These are phyloP conservation scores for Psilocybe cubensis DNA, from an alignment of 768 basidiomycete species.

Conservation along the genomic window DNA sequence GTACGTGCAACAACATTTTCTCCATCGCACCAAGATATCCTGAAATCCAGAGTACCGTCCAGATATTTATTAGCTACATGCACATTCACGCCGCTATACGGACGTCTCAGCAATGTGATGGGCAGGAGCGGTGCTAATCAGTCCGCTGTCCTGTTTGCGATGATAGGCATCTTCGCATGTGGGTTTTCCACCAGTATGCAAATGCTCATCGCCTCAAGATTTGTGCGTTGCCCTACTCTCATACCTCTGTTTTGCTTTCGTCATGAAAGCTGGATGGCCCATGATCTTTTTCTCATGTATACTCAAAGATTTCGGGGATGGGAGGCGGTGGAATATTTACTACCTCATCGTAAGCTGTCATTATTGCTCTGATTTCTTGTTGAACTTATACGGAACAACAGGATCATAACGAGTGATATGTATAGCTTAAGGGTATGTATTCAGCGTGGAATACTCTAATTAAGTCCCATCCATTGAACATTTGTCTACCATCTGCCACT, in stretches of 20 bases:
- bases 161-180: constrained; percentile 66
- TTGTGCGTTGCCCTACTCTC: constrained; percentile 49
- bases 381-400: constrained; percentile 23
- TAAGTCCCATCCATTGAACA: background rate
- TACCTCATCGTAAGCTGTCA: constrained; percentile 60
- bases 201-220: constrained; percentile 71
- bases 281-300: constrained; percentile 1
- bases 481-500: background rate
- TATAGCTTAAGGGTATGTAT: constrained; percentile 68
- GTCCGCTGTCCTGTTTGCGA: constrained; percentile 61
- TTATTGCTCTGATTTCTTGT: background rate
- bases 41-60: no score
- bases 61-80: constrained; percentile 81
- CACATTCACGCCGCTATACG: constrained; percentile 84
- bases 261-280: background rate
- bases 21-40: background rate
- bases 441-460: no score
- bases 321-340: constrained; percentile 82
- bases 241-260: background rate
- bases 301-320: constrained; percentile 66
- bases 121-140: constrained; percentile 74
- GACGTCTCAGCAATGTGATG: constrained; percentile 76
- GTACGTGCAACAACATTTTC: constrained; percentile 38
- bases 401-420: constrained; percentile 82
- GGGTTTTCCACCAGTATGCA: constrained; percentile 73